phyloP scores from a whole-genome alignment of 176 grass and related monocot species.

The Aegilops speltoides region DNA sequence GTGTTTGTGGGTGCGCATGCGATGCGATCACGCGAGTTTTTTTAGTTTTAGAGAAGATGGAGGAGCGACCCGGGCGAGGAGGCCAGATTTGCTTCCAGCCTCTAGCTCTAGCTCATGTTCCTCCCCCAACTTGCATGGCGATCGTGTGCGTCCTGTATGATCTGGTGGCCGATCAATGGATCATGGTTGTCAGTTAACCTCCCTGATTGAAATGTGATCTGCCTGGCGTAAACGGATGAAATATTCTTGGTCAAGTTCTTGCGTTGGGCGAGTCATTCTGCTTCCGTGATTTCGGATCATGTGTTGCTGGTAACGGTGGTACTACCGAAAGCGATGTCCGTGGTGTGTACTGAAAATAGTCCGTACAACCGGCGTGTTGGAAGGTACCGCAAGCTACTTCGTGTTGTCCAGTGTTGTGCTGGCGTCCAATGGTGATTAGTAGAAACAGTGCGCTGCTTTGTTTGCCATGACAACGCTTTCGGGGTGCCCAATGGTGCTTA shows the following conservation, averaged over 20 bases:
- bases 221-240: neutral
- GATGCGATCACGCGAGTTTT: slow-evolving; percentile 9
- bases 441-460: neutral
- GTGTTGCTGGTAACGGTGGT: neutral
- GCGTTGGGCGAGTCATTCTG: neutral
- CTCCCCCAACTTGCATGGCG: neutral
- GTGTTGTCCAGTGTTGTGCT: too few relatives aligned
- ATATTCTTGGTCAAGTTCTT: neutral
- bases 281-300: neutral
- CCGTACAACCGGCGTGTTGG: neutral
- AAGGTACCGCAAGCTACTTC: slow-evolving; percentile 14
- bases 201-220: neutral
- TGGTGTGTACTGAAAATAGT: neutral
- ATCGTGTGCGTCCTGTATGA: neutral
- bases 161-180: neutral
- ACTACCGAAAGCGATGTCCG: neutral
- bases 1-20: neutral
- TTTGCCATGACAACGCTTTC: neutral
- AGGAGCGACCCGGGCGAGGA: neutral
- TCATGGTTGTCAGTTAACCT: neutral
- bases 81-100: neutral
- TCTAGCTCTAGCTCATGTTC: neutral
- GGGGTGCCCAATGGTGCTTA: neutral
- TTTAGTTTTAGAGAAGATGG: neutral
- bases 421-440: neutral